These are phyloP conservation scores for Aureobasidium sp. DNA, from an alignment of 2,329 filamentous ascomycete species.

Conservation along the genomic window DNA sequence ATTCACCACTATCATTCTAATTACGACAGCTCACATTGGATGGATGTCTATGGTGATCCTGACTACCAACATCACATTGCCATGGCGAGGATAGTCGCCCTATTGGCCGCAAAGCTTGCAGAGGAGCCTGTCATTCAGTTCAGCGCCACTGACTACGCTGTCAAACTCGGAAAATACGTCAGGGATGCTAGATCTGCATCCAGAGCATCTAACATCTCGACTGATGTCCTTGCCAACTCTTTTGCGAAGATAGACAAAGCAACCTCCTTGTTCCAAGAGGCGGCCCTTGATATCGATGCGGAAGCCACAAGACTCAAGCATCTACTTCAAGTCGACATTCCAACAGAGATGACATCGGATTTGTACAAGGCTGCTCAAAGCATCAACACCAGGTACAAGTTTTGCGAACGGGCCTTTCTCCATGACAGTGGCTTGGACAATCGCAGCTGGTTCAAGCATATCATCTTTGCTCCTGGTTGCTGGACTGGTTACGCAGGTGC, in stretches of 20 bases:
- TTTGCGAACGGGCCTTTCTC: slow-evolving; percentile 72
- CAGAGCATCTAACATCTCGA: no score
- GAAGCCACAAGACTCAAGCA: no score
- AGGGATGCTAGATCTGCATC: slow-evolving; percentile 31
- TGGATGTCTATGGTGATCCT: slow-evolving; percentile 67
- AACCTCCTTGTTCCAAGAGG: no score
- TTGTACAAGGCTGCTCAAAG: slow-evolving; percentile 34
- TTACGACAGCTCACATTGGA: slow-evolving; percentile 80
- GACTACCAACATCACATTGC: slow-evolving; percentile 51
- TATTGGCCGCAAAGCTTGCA: slow-evolving; percentile 40
- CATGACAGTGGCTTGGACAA: slow-evolving; percentile 70
- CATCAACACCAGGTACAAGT: slow-evolving; percentile 75
- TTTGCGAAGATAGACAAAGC: no score
- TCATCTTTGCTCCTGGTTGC: slow-evolving; percentile 82
- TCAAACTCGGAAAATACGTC: slow-evolving; percentile 37
- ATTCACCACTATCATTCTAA: slow-evolving; percentile 76
- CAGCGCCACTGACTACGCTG: slow-evolving; percentile 42
- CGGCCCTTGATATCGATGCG: no score
- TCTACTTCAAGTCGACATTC: no score
- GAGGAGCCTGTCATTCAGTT: slow-evolving; percentile 43
- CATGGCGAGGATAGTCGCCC: slow-evolving; percentile 40
- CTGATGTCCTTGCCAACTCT: slow-evolving; percentile 39
- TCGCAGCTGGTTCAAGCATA: slow-evolving; percentile 85
- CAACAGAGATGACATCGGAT: no score
- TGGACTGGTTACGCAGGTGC: slow-evolving; percentile 87